A percentile compares a stretch with the other conserved stretches of the same genome.
phyloP scores from a whole-genome alignment of 108 stramenopile genomes.

The Pelagomonas calceolata region DNA sequence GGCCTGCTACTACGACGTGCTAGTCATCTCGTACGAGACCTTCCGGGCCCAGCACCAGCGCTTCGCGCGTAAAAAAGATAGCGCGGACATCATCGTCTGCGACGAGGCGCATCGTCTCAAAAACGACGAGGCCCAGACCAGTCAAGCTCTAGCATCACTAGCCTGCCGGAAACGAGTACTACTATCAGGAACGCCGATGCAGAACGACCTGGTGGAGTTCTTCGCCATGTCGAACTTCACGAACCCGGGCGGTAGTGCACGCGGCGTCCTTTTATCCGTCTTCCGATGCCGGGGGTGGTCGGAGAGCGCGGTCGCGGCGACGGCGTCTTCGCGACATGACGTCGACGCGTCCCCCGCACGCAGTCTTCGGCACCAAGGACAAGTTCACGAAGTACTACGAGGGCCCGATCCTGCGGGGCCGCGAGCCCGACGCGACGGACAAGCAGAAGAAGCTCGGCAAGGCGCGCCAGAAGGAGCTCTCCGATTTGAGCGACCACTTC shows the following conservation, averaged over 20 bases:
- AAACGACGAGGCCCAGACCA: constrained; percentile 87
- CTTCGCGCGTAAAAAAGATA: constrained; percentile 53
- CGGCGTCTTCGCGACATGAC: neutral
- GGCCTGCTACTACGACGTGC: constrained; percentile 63
- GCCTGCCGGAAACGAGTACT: constrained; percentile 76
- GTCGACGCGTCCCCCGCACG: constrained; percentile 63
- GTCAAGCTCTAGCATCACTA: constrained; percentile 65
- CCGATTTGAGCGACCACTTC: constrained; percentile 78
- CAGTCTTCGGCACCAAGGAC: constrained; percentile 74
- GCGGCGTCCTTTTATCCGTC: too few relatives aligned
- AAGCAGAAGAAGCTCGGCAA: constrained; percentile 63
- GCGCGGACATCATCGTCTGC: constrained; percentile 85
- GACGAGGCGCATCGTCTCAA: constrained; percentile 98
- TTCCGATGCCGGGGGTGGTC: neutral
- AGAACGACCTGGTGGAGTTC: constrained; percentile 88
- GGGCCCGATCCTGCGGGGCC: constrained; percentile 71
- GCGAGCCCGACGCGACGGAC: constrained; percentile 91
- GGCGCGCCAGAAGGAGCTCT: constrained; percentile 78
- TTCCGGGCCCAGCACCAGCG: constrained; percentile 73
- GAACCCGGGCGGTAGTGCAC: constrained; percentile 11
- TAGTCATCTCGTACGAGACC: constrained; percentile 87
- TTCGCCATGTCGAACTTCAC: constrained; percentile 94
- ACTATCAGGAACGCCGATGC: constrained; percentile 90
- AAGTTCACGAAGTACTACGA: constrained; percentile 65
- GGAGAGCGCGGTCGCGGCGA: neutral